Evolutionary conservation across 495 filamentous ascomycete species (phyloP).

Genomic region (Aspergillus mulundensis): DNA sequence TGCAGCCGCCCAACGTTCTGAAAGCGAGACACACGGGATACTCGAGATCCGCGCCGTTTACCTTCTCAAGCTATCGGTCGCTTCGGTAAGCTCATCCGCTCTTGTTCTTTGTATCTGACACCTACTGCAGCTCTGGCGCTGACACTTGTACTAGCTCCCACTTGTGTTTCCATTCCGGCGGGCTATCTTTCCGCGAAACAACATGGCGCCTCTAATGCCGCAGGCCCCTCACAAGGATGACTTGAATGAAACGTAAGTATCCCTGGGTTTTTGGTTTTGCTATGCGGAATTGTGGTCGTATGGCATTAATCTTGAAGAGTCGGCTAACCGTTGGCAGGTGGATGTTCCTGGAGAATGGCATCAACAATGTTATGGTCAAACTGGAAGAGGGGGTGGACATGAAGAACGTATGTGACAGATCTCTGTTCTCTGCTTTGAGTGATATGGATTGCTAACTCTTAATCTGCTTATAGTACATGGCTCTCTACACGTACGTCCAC

Average conservation of each 20-base stretch:
- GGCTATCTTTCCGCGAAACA: slow-evolving; percentile 18
- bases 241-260: slow-evolving; percentile 72
- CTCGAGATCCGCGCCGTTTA: not conserved
- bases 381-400: slow-evolving; percentile 90
- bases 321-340: slow-evolving; percentile 54
- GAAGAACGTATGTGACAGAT: slow-evolving; percentile 59
- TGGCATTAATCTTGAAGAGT: not conserved
- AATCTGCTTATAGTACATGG: slow-evolving; percentile 73
- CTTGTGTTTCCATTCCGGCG: not conserved
- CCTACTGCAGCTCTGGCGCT: not conserved
- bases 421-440: not conserved
- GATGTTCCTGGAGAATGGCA: slow-evolving; percentile 80
- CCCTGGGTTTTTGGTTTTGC: not conserved
- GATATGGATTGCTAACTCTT: slow-evolving; percentile 8
- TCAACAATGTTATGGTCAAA: slow-evolving; percentile 88
- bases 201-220: slow-evolving; percentile 37
- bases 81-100: not conserved
- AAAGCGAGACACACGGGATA: slow-evolving; percentile 5
- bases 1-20: slow-evolving; percentile 14
- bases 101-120: not conserved
- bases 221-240: slow-evolving; percentile 72
- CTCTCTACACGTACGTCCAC: slow-evolving; percentile 77
- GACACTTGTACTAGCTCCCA: slow-evolving; percentile 4
- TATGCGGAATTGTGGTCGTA: not conserved
- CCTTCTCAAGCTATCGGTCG: not conserved